A percentile compares a stretch with the other conserved stretches of the same genome.
Conservation (phyloP, 2,329 filamentous ascomycete genomes). For the Ceratocystis albifundus region DNA sequence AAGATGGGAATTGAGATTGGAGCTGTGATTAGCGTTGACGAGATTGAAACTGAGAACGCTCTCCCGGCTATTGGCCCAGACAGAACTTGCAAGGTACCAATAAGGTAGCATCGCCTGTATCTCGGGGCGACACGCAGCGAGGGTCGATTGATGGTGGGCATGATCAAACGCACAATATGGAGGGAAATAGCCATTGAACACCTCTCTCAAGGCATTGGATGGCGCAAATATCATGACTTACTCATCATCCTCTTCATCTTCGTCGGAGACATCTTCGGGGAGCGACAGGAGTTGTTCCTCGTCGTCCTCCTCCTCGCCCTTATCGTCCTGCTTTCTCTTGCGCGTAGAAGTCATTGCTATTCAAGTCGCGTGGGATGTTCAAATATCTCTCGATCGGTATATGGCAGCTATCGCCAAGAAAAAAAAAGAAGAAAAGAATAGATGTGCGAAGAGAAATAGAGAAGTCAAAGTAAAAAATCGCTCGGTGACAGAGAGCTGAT, state of each 20-base stretch:
- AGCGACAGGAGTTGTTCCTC: constrained; percentile 43
- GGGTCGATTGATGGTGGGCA: no score
- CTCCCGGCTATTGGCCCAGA: no score
- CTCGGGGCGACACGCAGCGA: no score
- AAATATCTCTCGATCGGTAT: no score
- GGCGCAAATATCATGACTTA: constrained; percentile 30
- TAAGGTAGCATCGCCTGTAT: no score
- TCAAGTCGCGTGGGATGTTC: no score
- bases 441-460: background rate
- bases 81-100: no score
- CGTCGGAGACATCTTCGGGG: constrained; percentile 40
- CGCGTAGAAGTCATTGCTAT: constrained; percentile 34
- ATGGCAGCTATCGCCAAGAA: no score
- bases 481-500: background rate
- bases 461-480: background rate
- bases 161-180: no score
- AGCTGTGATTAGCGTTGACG: no score
- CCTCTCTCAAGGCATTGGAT: background rate
- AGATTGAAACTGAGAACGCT: no score
- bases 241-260: constrained; percentile 41
- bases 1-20: no score
- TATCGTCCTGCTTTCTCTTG: constrained; percentile 41
- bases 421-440: background rate
- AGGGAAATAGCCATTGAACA: background rate
- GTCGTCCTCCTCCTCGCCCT: constrained; percentile 39